phyloP scores from a whole-genome alignment of 495 filamentous ascomycete species.

The Venustampulla echinocandica region DNA sequence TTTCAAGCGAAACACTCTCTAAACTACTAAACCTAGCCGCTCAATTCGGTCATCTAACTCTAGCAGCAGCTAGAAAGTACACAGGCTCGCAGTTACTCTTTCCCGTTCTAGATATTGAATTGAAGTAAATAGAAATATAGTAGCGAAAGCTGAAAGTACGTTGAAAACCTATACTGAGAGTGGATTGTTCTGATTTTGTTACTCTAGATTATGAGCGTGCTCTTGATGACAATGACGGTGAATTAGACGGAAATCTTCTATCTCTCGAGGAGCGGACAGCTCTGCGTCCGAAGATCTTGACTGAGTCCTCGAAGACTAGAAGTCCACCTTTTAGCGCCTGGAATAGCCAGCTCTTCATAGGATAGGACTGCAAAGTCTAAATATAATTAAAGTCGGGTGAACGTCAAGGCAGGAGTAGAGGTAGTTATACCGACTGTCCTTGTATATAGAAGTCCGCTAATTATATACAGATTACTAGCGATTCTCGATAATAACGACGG shows the following conservation, averaged over 20 bases:
- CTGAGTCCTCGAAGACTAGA: conserved; percentile 12
- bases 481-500: conserved; percentile 8
- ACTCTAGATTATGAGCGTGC: conserved; percentile 2
- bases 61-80: conserved; percentile 6
- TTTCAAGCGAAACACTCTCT: conserved; percentile 8
- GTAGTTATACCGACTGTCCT: conserved; percentile 4
- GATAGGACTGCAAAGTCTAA: conserved; percentile 9
- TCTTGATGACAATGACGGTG: conserved; percentile 12
- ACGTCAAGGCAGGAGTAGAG: conserved; percentile 2
- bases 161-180: conserved; percentile 5
- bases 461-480: conserved; percentile 3
- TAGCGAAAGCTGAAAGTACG: conserved; percentile 7
- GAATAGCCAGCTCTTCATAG: conserved; percentile 18
- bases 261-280: conserved; percentile 14
- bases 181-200: conserved; percentile 9
- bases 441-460: conserved; percentile 6
- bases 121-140: conserved; percentile 1
- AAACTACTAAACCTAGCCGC: conserved; percentile 4
- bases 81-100: conserved; percentile 1
- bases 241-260: conserved; percentile 15
- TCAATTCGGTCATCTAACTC: not conserved
- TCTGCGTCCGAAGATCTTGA: conserved; percentile 11
- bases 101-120: conserved; percentile 7
- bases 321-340: conserved; percentile 10
- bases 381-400: conserved; percentile 3